Conservation (phyloP, 345 rosid species). For the Barbarea vulgaris region DNA sequence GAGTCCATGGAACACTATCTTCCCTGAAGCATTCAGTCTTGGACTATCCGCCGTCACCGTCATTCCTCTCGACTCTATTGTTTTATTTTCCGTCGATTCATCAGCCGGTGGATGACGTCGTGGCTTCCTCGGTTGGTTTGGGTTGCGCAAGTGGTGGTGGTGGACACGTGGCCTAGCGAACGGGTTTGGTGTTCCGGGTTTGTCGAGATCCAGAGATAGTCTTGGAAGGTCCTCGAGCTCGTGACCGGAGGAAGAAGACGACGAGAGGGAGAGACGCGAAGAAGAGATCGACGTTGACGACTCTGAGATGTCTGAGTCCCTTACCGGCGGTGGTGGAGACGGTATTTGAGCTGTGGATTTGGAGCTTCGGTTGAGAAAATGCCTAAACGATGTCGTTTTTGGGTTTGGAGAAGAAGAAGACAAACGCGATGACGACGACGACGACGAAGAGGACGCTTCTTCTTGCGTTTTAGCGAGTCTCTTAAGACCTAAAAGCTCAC, state of each 20-base stretch:
- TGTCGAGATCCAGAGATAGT: conserved; percentile 81
- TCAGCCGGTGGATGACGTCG: conserved; percentile 46
- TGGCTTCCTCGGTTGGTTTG: conserved; percentile 64
- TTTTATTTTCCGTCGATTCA: conserved; percentile 41
- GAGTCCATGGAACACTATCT: conserved; percentile 83
- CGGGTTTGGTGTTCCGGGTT: conserved; percentile 65
- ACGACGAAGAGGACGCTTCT: not conserved
- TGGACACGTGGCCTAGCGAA: conserved; percentile 52
- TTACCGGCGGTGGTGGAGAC: conserved; percentile 48
- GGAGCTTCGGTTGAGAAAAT: conserved; percentile 70
- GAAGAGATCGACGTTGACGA: conserved; percentile 59
- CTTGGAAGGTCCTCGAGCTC: conserved; percentile 86
- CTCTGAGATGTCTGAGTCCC: conserved; percentile 59
- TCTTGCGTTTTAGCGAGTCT: conserved; percentile 47
- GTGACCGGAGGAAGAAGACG: conserved; percentile 87
- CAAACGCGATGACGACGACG: conserved; percentile 34
- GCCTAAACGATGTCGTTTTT: conserved; percentile 56
- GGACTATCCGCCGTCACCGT: conserved; percentile 91
- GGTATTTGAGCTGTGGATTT: conserved; percentile 47
- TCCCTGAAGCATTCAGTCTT: conserved; percentile 91
- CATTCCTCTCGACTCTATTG: conserved; percentile 51
- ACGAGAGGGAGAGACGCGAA: conserved; percentile 83
- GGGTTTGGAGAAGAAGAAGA: conserved; percentile 41
- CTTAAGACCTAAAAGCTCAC: conserved; percentile 80
- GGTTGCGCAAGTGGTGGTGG: conserved; percentile 43